phyloP scores from a whole-genome alignment of 2,329 filamentous ascomycete species.

The Ceratocystis alfenasii region DNA sequence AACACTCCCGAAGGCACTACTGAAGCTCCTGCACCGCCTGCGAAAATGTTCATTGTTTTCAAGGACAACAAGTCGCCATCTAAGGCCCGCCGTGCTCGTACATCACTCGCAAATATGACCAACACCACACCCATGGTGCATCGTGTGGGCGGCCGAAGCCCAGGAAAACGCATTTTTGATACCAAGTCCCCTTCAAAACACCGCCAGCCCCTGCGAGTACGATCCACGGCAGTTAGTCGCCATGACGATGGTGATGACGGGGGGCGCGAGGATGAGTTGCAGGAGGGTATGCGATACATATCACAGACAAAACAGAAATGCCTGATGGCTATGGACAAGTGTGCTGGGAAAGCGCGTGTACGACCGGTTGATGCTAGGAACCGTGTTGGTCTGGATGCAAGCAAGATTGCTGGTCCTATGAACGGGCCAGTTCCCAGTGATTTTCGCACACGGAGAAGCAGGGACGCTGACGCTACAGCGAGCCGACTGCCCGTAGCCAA shows the following conservation, averaged over 20 bases:
- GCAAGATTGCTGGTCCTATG: slow-evolving; percentile 11
- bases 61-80: slow-evolving; percentile 50
- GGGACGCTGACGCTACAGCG: not conserved
- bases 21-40: slow-evolving; percentile 52
- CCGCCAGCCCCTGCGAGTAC: slow-evolving; percentile 11
- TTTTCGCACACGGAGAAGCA: not conserved
- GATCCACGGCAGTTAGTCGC: not conserved
- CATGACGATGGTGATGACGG: slow-evolving; percentile 41
- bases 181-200: slow-evolving; percentile 19
- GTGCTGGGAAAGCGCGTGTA: slow-evolving; percentile 15
- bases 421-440: slow-evolving; percentile 6
- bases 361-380: not conserved
- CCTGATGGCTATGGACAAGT: slow-evolving; percentile 28
- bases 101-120: slow-evolving; percentile 11
- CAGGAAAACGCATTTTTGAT: slow-evolving; percentile 13
- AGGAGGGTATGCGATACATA: slow-evolving; percentile 72
- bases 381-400: not conserved
- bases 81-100: slow-evolving; percentile 26
- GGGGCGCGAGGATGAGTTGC: slow-evolving; percentile 54
- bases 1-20: slow-evolving; percentile 28
- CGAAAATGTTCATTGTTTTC: slow-evolving; percentile 79
- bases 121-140: slow-evolving; percentile 14
- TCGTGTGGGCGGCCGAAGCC: slow-evolving; percentile 5
- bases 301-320: slow-evolving; percentile 79
- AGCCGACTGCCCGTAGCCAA: slow-evolving; percentile 3